These are phyloP conservation scores for Hirschioporus abietinus DNA, from an alignment of 768 basidiomycete genomes.

Conservation along the genomic window DNA sequence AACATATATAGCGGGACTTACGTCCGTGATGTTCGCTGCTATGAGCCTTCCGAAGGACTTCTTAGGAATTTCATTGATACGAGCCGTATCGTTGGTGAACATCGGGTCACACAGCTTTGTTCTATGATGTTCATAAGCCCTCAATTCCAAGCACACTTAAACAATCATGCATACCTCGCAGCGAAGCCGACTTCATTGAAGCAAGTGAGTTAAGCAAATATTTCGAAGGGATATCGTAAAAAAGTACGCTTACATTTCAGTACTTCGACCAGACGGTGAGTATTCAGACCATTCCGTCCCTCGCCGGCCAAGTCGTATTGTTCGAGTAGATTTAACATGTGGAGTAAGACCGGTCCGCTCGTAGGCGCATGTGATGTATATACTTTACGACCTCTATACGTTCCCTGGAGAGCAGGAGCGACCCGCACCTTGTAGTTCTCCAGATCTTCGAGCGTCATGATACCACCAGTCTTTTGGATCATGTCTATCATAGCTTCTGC, in stretches of 20 bases:
- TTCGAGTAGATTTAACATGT: constrained; percentile 89
- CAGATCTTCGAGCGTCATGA: constrained; percentile 73
- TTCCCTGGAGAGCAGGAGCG: constrained; percentile 68
- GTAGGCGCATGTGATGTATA: constrained; percentile 85
- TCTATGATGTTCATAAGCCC: constrained; percentile 34
- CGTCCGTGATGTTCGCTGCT: constrained; percentile 74
- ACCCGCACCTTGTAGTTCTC: constrained; percentile 64
- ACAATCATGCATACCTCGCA: constrained; percentile 36
- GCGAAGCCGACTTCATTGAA: constrained; percentile 54
- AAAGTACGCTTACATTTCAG: constrained; percentile 60
- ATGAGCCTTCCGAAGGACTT: constrained; percentile 63
- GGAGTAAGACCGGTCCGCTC: constrained; percentile 80
- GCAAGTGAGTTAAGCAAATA: constrained; percentile 7
- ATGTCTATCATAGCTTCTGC: constrained; percentile 75
- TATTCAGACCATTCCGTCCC: constrained; percentile 53
- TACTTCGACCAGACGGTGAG: constrained; percentile 79
- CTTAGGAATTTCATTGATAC: constrained; percentile 60
- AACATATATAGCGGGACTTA: constrained; percentile 29
- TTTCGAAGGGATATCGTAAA: constrained; percentile 6
- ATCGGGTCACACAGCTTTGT: constrained; percentile 79
- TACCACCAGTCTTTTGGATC: constrained; percentile 67
- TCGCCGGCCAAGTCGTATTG: constrained; percentile 47
- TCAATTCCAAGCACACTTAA: neutral
- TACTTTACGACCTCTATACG: constrained; percentile 70
- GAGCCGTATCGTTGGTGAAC: constrained; percentile 48